phyloP scores from a whole-genome alignment of 495 filamentous ascomycete genomes.

The Tetracladium setigerum region DNA sequence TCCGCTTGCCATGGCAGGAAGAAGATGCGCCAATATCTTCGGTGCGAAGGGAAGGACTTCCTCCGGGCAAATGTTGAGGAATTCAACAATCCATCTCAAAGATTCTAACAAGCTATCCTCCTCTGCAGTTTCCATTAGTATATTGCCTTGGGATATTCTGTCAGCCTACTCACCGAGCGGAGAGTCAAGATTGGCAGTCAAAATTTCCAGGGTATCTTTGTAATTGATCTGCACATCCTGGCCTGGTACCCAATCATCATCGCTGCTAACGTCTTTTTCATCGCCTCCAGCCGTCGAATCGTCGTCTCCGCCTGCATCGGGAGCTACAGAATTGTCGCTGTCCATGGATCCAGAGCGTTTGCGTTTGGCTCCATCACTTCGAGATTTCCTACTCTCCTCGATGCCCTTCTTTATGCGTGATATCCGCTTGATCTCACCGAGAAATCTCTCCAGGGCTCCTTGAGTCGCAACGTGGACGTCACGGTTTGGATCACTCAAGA shows the following conservation, averaged over 20 bases:
- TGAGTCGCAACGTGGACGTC: conserved; percentile 94
- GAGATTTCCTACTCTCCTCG: conserved; percentile 70
- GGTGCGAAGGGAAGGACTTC: conserved; percentile 96
- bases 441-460: conserved; percentile 81
- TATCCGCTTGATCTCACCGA: conserved; percentile 91
- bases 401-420: conserved; percentile 87
- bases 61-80: conserved; percentile 95
- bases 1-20: conserved; percentile 90
- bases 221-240: conserved; percentile 96
- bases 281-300: conserved; percentile 50
- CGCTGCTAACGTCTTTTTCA: conserved; percentile 59
- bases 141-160: conserved; percentile 14
- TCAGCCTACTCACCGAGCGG: conserved; percentile 52
- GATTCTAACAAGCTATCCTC: conserved; percentile 88
- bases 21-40: conserved; percentile 78
- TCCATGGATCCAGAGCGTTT: conserved; percentile 61
- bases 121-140: conserved; percentile 37
- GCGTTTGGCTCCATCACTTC: conserved; percentile 46
- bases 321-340: conserved; percentile 42
- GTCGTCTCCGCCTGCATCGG: conserved; percentile 27
- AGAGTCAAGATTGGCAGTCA: conserved; percentile 85
- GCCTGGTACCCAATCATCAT: conserved; percentile 93
- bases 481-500: conserved; percentile 81
- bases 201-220: conserved; percentile 82
- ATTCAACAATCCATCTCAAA: conserved; percentile 89